phyloP scores from a whole-genome alignment of 2,329 filamentous ascomycete genomes.

The Phialophora expanda region DNA sequence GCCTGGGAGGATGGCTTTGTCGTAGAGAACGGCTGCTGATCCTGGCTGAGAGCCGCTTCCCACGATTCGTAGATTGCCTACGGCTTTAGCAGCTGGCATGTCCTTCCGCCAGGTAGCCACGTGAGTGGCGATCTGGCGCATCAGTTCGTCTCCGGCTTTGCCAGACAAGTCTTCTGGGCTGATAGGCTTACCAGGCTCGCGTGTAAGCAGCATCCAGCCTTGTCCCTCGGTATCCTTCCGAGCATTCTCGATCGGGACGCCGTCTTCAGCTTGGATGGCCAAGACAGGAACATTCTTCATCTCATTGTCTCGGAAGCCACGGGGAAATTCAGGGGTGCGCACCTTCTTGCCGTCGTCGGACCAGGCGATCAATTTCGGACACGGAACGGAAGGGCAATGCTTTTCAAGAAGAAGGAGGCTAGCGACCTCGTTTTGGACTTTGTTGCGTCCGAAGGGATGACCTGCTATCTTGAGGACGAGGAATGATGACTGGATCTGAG shows the following conservation, averaged over 20 bases:
- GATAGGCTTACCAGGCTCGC: constrained; percentile 28
- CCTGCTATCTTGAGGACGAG: constrained; percentile 34
- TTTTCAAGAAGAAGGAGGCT: constrained; percentile 31
- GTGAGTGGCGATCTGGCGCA: constrained; percentile 30
- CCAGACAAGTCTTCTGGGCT: constrained; percentile 26
- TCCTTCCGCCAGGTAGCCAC: constrained; percentile 32
- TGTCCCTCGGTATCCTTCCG: constrained; percentile 24
- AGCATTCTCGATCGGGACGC: not conserved
- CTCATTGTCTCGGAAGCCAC: constrained; percentile 21
- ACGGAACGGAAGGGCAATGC: constrained; percentile 34
- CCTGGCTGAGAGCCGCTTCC: constrained; percentile 16
- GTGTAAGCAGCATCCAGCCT: constrained; percentile 32
- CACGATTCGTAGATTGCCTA: constrained; percentile 33
- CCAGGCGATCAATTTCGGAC: constrained; percentile 33
- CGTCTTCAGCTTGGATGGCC: constrained; percentile 22
- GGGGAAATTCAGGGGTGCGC: constrained; percentile 24
- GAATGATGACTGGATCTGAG: constrained; percentile 17
- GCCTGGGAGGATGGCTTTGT: constrained; percentile 29
- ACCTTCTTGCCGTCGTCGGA: constrained; percentile 34
- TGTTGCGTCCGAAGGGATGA: constrained; percentile 26
- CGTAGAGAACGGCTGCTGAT: constrained; percentile 26
- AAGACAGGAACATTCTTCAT: constrained; percentile 15
- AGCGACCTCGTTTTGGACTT: constrained; percentile 36
- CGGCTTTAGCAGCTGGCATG: constrained; percentile 26
- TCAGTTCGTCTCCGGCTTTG: constrained; percentile 23